A percentile compares a stretch with the other conserved stretches of the same genome.
phyloP scores from a whole-genome alignment of 2,329 filamentous ascomycete genomes.

The Curvularia sp. region DNA sequence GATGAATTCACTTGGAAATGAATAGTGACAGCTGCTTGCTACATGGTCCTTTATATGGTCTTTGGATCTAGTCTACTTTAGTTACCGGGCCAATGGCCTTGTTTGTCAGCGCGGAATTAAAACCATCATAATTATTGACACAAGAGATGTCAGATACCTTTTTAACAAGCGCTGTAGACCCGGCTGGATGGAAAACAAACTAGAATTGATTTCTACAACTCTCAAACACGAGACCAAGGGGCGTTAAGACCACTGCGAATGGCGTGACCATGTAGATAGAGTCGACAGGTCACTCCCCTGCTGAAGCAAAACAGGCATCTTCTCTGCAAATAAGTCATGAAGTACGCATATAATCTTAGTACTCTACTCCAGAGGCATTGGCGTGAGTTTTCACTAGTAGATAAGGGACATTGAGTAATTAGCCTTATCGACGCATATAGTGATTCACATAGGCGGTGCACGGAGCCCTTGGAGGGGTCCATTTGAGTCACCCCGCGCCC shows the following conservation, averaged over 20 bases:
- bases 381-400: slow-evolving; percentile 22
- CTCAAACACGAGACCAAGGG: not conserved
- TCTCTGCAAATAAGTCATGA: not conserved
- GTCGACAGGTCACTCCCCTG: not conserved
- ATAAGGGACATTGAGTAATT: slow-evolving; percentile 21
- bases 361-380: not conserved
- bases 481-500: slow-evolving; percentile 35
- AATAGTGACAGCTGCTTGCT: not conserved
- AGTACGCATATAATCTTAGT: not conserved
- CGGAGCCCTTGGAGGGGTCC: slow-evolving; percentile 20
- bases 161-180: not conserved
- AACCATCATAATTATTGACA: not conserved
- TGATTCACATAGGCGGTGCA: slow-evolving; percentile 26
- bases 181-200: not conserved
- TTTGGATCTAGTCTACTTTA: not conserved
- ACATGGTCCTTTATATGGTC: not conserved
- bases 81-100: not conserved
- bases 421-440: slow-evolving; percentile 28
- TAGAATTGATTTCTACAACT: not conserved
- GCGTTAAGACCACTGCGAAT: not conserved
- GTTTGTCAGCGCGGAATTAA: slow-evolving; percentile 47
- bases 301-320: too few relatives aligned
- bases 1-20: not conserved
- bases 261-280: not conserved
- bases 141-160: not conserved